Conservation (phyloP, 2,329 filamentous ascomycete genomes). For the Fusarium mundagurra region DNA sequence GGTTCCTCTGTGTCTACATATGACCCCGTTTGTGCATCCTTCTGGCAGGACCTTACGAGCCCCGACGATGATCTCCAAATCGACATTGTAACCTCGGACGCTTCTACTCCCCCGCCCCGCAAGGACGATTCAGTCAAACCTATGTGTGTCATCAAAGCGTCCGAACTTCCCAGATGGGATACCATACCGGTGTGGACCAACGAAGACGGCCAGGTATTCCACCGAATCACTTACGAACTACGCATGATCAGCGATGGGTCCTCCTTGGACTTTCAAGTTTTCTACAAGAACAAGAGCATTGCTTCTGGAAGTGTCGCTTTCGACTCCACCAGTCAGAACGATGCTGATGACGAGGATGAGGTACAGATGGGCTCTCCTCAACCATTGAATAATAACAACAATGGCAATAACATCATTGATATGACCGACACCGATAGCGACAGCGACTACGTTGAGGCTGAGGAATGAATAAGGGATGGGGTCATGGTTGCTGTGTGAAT, state of each 20-base stretch:
- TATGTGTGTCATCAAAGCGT: conserved; percentile 33
- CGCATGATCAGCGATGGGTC: conserved; percentile 39
- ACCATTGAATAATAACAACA: neutral
- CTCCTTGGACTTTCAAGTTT: conserved; percentile 40
- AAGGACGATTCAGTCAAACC: conserved; percentile 14
- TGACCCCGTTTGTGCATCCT: conserved; percentile 4
- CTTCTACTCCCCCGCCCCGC: conserved; percentile 6
- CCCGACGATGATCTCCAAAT: conserved; percentile 1
- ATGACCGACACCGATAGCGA: neutral
- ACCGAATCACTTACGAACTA: conserved; percentile 32
- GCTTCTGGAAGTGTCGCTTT: conserved; percentile 36
- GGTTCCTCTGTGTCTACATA: conserved; percentile 25
- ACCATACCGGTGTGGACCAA: conserved; percentile 31
- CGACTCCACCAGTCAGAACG: conserved; percentile 13
- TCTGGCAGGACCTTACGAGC: conserved; percentile 10
- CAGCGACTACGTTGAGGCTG: neutral
- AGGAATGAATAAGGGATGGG: neutral
- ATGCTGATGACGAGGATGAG: neutral
- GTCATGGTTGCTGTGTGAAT: neutral
- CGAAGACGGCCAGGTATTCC: conserved; percentile 8
- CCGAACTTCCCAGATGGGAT: conserved; percentile 12
- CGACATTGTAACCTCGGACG: conserved; percentile 19
- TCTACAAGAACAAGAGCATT: conserved; percentile 30
- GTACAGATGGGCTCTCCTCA: neutral
- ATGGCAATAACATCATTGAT: neutral